Conservation (phyloP, 805 yeast genomes). For the Blastobotrys robertii region DNA sequence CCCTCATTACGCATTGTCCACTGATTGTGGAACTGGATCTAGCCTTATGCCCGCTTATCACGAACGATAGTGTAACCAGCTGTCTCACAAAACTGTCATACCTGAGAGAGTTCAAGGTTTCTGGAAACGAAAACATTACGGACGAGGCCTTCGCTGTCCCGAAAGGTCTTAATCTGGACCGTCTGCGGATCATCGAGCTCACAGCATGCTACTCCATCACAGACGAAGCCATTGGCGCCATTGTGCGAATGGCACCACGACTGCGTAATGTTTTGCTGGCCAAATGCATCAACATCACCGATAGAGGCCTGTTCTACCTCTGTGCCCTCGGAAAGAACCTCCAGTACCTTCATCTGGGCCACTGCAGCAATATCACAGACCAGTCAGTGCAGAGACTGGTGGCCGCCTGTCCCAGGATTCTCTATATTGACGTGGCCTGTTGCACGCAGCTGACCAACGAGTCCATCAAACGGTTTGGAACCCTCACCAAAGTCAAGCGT, state of each 20-base stretch:
- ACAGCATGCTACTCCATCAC: slow-evolving; percentile 76
- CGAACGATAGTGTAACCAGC: slow-evolving; percentile 49
- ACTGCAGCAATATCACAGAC: slow-evolving; percentile 85
- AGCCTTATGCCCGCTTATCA: slow-evolving; percentile 67
- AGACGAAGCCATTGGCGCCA: slow-evolving; percentile 63
- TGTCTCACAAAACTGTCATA: slow-evolving; percentile 56
- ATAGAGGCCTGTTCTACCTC: slow-evolving; percentile 61
- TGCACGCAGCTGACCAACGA: slow-evolving; percentile 82
- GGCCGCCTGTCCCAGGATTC: slow-evolving; percentile 70
- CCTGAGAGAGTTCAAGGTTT: slow-evolving; percentile 74
- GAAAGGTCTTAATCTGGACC: slow-evolving; percentile 43
- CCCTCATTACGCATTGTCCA: slow-evolving; percentile 62
- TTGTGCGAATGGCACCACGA: slow-evolving; percentile 72
- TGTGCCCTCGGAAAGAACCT: slow-evolving; percentile 67
- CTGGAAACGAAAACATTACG: slow-evolving; percentile 59
- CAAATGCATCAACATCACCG: slow-evolving; percentile 81
- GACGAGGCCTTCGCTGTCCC: slow-evolving; percentile 52
- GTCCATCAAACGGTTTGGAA: slow-evolving; percentile 66
- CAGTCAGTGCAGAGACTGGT: slow-evolving; percentile 70
- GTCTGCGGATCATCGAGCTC: slow-evolving; percentile 72
- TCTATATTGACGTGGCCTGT: slow-evolving; percentile 91
- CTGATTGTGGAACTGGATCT: slow-evolving; percentile 83
- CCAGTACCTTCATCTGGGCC: slow-evolving; percentile 89
- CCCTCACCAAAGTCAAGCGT: slow-evolving; percentile 70
- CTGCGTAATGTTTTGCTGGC: slow-evolving; percentile 81